Base-by-base conservation (phyloP, 441 rosid species). In the Eugenia klotzschiana region DNA sequence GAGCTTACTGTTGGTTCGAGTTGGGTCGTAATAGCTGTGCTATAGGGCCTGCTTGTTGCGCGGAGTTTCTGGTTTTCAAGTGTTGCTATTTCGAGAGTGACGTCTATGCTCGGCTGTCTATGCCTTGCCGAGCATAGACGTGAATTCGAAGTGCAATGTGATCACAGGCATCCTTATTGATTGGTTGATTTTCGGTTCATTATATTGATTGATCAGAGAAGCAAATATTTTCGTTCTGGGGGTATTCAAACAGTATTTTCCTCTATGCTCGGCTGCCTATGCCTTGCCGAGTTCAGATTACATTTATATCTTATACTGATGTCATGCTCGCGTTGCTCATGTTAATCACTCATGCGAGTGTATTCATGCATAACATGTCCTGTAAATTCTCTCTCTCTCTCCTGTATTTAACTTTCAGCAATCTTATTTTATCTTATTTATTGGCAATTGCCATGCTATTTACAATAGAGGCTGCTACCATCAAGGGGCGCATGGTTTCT, bases 401-500 rank as follows among this genome's bases (percentile, higher is more conserved):
- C 53, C 22, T 7, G 4, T 15, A 60, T 29, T 33, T 1, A 9
- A 27, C n/a, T 64, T 22, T 64, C 25, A 64, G 77, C 77, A 64
- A 64, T 64, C 25, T 64, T 33, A 2, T 18, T 1, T 18, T 33
- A 64, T 18, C 77, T 64, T 33, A 33, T 33, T 37, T 64, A 0
- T 33, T 33, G 74, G 74, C 23, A 64, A 64, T 33, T 64, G 20
- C 2, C n/a, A 33, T 64, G 77, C 43, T 64, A 46, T 64, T n/a
- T 64, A 20, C 14, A 2, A 37, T 22, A 69, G 50, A 56, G 54
- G 29, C 54, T 51, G 77, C 46, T 74, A 46, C 18, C 0, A 37
- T 41, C 27, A 5, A 46, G 29, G 33, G 81, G 11, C 8, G 80
- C 52, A 89, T 89, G 91, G 94, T 91, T 88, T 87, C 92, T 79